These are phyloP conservation scores for Lipomyces chichibuensis DNA, from an alignment of 805 yeast species.

Conservation along the genomic window DNA sequence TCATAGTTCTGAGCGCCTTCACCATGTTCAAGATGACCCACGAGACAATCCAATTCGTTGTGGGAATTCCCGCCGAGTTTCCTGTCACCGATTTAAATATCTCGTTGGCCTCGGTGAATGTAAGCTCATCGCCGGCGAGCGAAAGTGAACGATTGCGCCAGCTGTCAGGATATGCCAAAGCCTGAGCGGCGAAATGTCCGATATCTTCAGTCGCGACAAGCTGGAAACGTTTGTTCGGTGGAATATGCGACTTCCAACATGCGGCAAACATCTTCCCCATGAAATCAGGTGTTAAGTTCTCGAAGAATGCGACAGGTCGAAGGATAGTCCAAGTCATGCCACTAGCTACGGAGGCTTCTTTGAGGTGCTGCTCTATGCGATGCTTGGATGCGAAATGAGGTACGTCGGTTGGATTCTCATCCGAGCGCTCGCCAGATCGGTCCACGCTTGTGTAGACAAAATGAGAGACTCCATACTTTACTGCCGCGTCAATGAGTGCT, in stretches of 20 bases:
- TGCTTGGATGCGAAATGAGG: conserved; percentile 14
- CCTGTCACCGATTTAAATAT: conserved; percentile 2
- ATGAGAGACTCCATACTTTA: conserved; percentile 5
- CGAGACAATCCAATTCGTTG: background rate
- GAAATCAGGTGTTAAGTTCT: conserved; percentile 5
- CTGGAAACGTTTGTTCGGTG: background rate
- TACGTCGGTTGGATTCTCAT: conserved; percentile 7
- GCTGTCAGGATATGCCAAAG: conserved; percentile 5
- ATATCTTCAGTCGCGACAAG: conserved; percentile 9
- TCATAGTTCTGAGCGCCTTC: background rate
- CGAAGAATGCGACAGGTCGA: conserved; percentile 11
- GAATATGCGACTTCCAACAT: background rate
- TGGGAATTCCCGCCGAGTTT: background rate
- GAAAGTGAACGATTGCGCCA: background rate
- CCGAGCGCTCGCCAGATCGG: background rate
- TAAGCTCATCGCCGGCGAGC: conserved; percentile 16
- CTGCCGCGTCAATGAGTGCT: conserved; percentile 9
- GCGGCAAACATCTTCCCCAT: conserved; percentile 2
- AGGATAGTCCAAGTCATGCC: conserved; percentile 10
- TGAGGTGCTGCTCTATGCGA: conserved; percentile 10
- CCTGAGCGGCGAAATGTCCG: conserved; percentile 6
- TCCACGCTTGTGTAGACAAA: conserved; percentile 15
- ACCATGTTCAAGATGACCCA: background rate
- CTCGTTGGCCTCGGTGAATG: background rate
- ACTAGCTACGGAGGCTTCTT: background rate